Evolutionary conservation across 2,329 filamentous ascomycete species (phyloP), one percentile per base, ranked within the genome.

Genomic region (Trichothecium roseum): DNA sequence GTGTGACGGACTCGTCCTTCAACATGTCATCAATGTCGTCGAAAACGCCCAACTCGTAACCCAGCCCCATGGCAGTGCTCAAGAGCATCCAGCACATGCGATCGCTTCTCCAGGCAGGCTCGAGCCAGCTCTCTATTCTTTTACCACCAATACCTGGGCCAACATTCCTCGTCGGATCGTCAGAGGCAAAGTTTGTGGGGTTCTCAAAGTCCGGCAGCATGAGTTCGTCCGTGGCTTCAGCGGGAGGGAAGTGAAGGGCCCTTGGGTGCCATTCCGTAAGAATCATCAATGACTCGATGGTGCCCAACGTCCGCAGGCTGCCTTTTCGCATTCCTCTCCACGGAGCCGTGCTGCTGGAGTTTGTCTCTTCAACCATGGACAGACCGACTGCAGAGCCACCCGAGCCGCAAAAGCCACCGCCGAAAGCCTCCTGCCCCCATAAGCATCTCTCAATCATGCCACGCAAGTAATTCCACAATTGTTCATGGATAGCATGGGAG

Each of bases 11-110:
- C 39, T 72, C 64, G 34, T 74, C 64, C 39, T 69, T 70, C 37
- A 80, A 57, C 47, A 77, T 53, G 48, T 88, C 83, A 39, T 84
- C 85, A 44, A 88, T 85, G 39, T 88, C 78, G 46, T 96, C 91
- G 48, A 96, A 98, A 3, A 98, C 86, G 9, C 91, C 91, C 22
- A 98, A 75, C 56, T 98, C 91, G 46, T 94, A 94, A 0, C 84
- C 86, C 27, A 96, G 66, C 1, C 87, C 84, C 65, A 89, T 84
- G 12, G 86, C 87, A 27, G 87, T 93, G 51, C 86, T 93, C 20
- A 96, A 70, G 12, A 96, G 66, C 86, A 95, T 95, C 89, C 89
- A 95, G 53, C 85, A 94, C 84, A 95, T 94, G 37, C 87, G 82
- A 51, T 95, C 89, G 44, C 82, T 86, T 47, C 89, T 74, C 86